A percentile compares a stretch with the other conserved stretches of the same genome.
Conservation (phyloP, 768 basidiomycete species). For the Suillus americanus region DNA sequence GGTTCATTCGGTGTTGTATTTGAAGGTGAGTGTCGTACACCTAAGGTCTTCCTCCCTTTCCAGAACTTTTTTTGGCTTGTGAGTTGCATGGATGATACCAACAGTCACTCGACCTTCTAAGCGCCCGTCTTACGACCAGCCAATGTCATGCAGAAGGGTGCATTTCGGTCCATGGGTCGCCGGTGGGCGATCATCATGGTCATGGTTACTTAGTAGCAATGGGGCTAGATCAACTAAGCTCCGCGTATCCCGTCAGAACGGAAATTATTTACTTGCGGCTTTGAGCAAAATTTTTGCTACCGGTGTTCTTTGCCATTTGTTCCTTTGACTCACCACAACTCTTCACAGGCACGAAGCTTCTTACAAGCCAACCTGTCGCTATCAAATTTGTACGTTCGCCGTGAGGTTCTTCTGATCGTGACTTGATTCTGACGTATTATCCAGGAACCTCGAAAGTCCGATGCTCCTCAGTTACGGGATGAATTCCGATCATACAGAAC, state of each 20-base stretch:
- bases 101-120: constrained; percentile 4
- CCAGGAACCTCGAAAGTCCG: constrained; percentile 95
- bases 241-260: constrained; percentile 11
- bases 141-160: constrained; percentile 9
- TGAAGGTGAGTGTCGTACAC: constrained; percentile 61
- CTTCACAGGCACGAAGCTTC: constrained; percentile 74
- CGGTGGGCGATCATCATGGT: neutral
- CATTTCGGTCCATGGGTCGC: constrained; percentile 7
- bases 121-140: constrained; percentile 15
- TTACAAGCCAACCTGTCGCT: constrained; percentile 85
- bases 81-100: constrained; percentile 5
- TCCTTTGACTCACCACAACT: constrained; percentile 15
- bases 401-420: constrained; percentile 1
- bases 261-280: constrained; percentile 1
- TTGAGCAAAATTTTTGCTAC: neutral
- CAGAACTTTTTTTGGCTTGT: constrained; percentile 5
- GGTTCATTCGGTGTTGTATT: constrained; percentile 99
- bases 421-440: constrained; percentile 12
- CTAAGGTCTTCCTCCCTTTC: neutral
- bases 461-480: constrained; percentile 95
- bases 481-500: constrained; percentile 98
- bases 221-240: constrained; percentile 5
- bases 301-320: constrained; percentile 1
- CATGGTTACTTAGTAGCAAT: constrained; percentile 7
- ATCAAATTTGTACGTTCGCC: constrained; percentile 86